Evolutionary conservation across 345 rosid species (phyloP), one percentile per base, ranked within the genome.

Genomic region (Psidium guajava): DNA sequence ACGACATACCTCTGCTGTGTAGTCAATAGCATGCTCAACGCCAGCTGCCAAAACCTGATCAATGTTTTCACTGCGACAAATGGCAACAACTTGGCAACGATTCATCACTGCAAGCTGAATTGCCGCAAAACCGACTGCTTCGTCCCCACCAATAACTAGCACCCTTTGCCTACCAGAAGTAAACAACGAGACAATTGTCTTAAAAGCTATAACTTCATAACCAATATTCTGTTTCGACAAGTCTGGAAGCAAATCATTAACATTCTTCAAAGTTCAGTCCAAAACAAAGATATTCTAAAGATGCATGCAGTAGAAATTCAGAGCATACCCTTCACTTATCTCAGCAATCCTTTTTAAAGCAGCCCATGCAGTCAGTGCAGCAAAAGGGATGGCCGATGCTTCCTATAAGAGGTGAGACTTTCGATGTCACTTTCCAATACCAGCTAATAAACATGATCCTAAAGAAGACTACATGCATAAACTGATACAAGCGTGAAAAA

Each of bases 331-430:
- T 88, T 94, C 96, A 74, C 89, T 85, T 84, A 95, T 92, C 91
- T 98, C 91, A 77, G 99, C 99, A 85, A 97, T 94, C 84, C 94
- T 89, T 89, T 91, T 94, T 85, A 97, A 89, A 88, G 95, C 98
- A 82, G 96, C 94, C 99, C 99, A 97, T 84, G 98, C 98, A 82
- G 98, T 97, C 88, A 95, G 89, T 6, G 98, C 96, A 75, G 99
- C 98, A 90, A 97, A 97, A 86, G 98, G 98, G 86, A 97, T 94
- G 40, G 93, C 96, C 86, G 98, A 93, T 80, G 98, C 99, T 88
- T 97, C 98, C 99, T 95, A 86, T 85, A 93, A 20, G 85, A 84
- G 81, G 58, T 74, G 64, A 87, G n/a, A 73, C 64, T 50, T 55
- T 40, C 27, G 18, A 81, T n/a, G 54, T 52, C 83, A 49, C 3